Percentiles rank a stretch among this genome's conserved stretches.
Conservation (phyloP, 495 filamentous ascomycete species). For the Talaromyces adpressus region DNA sequence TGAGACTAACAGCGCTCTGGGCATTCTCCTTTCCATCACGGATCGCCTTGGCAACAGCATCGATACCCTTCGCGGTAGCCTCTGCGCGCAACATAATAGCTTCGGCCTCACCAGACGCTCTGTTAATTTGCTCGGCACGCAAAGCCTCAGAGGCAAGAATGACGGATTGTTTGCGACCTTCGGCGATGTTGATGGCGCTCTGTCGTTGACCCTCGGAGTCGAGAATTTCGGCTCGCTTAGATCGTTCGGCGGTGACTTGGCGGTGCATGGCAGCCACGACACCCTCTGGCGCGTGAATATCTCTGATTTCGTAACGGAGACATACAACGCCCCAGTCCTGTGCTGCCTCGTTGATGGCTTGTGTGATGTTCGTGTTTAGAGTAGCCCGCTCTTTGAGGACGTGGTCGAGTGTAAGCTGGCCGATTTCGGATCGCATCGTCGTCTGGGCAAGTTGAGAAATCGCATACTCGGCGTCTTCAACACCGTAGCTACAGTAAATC, state of each 20-base stretch:
- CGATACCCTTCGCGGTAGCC: conserved; percentile 84
- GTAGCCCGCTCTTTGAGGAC: conserved; percentile 93
- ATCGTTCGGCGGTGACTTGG: conserved; percentile 92
- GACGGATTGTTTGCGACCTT: conserved; percentile 90
- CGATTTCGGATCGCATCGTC: conserved; percentile 97
- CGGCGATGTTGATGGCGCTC: conserved; percentile 95
- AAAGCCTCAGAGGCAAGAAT: conserved; percentile 95
- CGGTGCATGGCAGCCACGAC: conserved; percentile 97
- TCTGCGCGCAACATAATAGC: conserved; percentile 79
- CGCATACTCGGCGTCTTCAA: conserved; percentile 97
- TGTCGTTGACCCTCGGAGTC: conserved; percentile 95
- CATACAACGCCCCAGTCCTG: conserved; percentile 95
- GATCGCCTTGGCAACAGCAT: conserved; percentile 72
- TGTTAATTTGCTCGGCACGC: conserved; percentile 84
- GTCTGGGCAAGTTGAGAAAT: conserved; percentile 97
- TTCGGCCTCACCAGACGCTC: conserved; percentile 83
- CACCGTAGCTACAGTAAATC: conserved; percentile 67
- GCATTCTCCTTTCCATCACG: conserved; percentile 62
- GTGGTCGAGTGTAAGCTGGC: conserved; percentile 91
- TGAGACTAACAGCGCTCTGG: conserved; percentile 74
- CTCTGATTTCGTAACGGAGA: conserved; percentile 93
- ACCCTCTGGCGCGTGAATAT: conserved; percentile 90
- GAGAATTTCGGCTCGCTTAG: conserved; percentile 93
- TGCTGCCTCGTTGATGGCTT: conserved; percentile 95
- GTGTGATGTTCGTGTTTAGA: conserved; percentile 94